Base-by-base conservation (phyloP, 139 green algal species). In the Zygnema circumcarinatum region DNA sequence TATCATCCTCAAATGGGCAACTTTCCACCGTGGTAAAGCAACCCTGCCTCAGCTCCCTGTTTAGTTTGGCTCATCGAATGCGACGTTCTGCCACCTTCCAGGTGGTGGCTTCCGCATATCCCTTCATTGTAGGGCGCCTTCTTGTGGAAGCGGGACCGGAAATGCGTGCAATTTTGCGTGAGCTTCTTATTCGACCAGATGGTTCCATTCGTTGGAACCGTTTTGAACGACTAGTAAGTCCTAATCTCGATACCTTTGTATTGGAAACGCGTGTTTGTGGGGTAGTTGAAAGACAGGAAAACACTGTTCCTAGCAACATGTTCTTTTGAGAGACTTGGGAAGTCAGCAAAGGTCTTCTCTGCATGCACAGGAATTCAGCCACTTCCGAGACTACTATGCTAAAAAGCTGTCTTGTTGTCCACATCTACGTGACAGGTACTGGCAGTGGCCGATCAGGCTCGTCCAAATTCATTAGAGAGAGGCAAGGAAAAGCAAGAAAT, bases 91-190 rank as follows among this genome's bases (percentile, higher is more conserved):
- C n/a, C n/a, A n/a, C n/a, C n/a, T n/a, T 75, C 22, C 54, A 88
- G 82, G 82, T 88, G 36, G 67, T 88, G 67, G 36, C 73, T 32
- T 69, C 39, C 3, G 83, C 83, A 1, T 89, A 89, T 62, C 83
- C 83, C 1, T 85, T 89, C 36, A 47, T 89, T 38, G 78, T 84
- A 20, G 73, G 36, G 1, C 72, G 83, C 0, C 25, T 89, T 2
- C 74, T 89, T 33, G 38, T 53, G 2, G 83, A 89, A 36, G 42
- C 36, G 1, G 52, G 47, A 2, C 73, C 83, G 0, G 83, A 88
- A 40, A 88, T 88, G 82, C 72, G 68, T 0, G 38, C 25, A 22
- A 86, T 88, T 67, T 35, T 88, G 35, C 82, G 33, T 2, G 69
- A 88, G 68, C 42, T 88, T 29, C 82, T 88, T 32, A 38, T 88